Conservation (phyloP, 2,329 filamentous ascomycete genomes). For the Talaromyces rugulosus region DNA sequence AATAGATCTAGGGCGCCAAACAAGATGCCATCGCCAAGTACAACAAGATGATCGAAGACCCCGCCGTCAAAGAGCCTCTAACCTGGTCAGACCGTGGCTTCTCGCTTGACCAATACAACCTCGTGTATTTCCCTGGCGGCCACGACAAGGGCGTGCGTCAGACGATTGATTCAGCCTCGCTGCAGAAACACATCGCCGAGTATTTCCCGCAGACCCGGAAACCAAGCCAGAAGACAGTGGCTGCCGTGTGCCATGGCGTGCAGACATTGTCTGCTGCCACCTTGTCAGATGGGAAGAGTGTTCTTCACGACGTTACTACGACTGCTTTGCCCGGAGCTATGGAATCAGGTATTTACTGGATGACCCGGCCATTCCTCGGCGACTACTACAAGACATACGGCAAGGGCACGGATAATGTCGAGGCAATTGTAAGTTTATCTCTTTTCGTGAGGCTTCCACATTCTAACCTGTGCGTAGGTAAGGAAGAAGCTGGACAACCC, state of each 20-base stretch:
- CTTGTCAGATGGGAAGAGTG: slow-evolving; percentile 39
- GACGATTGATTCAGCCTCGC: slow-evolving; percentile 46
- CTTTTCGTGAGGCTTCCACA: neutral
- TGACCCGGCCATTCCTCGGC: slow-evolving; percentile 47
- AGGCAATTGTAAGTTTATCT: slow-evolving; percentile 38
- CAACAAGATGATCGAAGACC: slow-evolving; percentile 40
- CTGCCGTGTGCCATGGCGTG: slow-evolving; percentile 52
- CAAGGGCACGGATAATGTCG: slow-evolving; percentile 47
- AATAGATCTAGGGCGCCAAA: slow-evolving; percentile 39
- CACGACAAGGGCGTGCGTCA: slow-evolving; percentile 52
- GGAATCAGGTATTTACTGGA: slow-evolving; percentile 49
- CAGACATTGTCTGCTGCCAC: slow-evolving; percentile 47
- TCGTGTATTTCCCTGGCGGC: slow-evolving; percentile 51
- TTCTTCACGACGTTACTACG: slow-evolving; percentile 46
- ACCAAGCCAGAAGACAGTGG: slow-evolving; percentile 42
- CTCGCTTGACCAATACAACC: slow-evolving; percentile 42
- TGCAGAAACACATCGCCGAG: slow-evolving; percentile 42
- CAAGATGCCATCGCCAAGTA: slow-evolving; percentile 41
- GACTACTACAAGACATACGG: slow-evolving; percentile 58
- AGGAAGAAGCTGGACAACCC: slow-evolving; percentile 41
- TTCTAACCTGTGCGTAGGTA: slow-evolving; percentile 28
- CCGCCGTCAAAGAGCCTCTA: slow-evolving; percentile 41
- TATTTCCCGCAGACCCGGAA: slow-evolving; percentile 49
- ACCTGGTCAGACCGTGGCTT: slow-evolving; percentile 46
- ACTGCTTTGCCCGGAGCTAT: slow-evolving; percentile 49